Conservation (phyloP, 106 monocot genomes). For the Chionographis japonica region DNA sequence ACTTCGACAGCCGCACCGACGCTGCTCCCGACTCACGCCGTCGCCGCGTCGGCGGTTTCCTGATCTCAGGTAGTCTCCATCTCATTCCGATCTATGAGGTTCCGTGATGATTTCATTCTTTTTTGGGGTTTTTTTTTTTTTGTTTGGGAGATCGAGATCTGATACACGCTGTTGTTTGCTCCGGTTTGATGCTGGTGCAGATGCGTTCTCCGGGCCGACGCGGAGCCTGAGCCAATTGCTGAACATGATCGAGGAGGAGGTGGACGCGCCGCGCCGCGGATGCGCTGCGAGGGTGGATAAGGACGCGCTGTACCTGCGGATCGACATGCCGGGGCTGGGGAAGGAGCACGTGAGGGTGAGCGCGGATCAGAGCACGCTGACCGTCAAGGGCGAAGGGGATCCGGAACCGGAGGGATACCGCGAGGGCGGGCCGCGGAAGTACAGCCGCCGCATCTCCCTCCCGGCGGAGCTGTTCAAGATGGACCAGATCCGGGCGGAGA, state of each 20-base stretch:
- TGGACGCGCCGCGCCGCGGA: constrained; percentile 28
- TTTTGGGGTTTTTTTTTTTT: too few species aligned
- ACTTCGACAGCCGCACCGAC: constrained; percentile 3
- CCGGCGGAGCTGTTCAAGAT: constrained; percentile 49
- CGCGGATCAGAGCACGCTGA: constrained; percentile 54
- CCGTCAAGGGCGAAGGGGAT: constrained; percentile 61
- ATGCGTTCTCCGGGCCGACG: constrained; percentile 49
- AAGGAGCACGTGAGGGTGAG: constrained; percentile 60
- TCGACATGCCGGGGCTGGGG: constrained; percentile 90
- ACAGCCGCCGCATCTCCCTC: constrained; percentile 60
- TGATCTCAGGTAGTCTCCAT: constrained; percentile 37
- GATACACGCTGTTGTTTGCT: too few species aligned
- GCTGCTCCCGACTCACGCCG: constrained; percentile 4
- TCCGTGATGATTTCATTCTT: not conserved
- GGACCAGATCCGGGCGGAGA: constrained; percentile 70
- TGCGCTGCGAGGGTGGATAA: constrained; percentile 45
- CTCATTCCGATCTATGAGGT: not conserved
- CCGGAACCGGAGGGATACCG: constrained; percentile 24
- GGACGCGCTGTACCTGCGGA: constrained; percentile 40
- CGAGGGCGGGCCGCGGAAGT: constrained; percentile 13
- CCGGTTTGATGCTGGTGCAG: constrained; percentile 44
- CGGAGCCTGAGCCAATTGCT: constrained; percentile 73
- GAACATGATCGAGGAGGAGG: constrained; percentile 78
- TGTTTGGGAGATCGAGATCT: too few species aligned
- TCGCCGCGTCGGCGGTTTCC: not conserved